Evolutionary conservation across 345 rosid genomes (phyloP).

Genomic region (Murraya paniculata): DNA sequence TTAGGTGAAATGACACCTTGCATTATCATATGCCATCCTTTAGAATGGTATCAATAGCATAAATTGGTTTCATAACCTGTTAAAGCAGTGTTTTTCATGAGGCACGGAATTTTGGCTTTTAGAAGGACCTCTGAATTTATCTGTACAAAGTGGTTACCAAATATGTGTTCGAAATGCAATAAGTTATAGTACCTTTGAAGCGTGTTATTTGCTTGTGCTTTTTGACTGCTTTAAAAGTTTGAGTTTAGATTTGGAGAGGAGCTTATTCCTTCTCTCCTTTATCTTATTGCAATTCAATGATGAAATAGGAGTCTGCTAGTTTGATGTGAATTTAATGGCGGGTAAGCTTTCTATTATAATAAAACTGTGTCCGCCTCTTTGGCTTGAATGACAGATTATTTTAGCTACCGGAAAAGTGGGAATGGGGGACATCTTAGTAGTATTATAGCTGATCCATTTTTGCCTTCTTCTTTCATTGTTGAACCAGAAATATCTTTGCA

Average conservation of each 20-base stretch:
- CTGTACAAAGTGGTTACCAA: not conserved
- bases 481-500: not conserved
- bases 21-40: not conserved
- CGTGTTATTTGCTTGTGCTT: not conserved
- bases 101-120: not conserved
- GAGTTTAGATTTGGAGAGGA: not conserved
- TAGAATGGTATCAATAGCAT: not conserved
- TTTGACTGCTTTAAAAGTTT: not conserved
- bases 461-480: not conserved
- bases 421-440: not conserved
- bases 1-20: slow-evolving; percentile 39
- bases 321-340: not conserved
- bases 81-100: not conserved
- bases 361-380: not conserved
- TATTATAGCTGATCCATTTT: not conserved
- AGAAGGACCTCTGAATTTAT: not conserved
- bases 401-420: not conserved
- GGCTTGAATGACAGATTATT: not conserved
- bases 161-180: not conserved
- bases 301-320: not conserved
- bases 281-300: not conserved
- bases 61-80: not conserved
- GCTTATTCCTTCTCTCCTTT: not conserved
- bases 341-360: not conserved
- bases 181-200: not conserved